Evolutionary conservation across 1,139 yeast species (phyloP), one percentile per base, ranked within the genome.

Genomic region (Lodderomyces orthopsilosis): DNA sequence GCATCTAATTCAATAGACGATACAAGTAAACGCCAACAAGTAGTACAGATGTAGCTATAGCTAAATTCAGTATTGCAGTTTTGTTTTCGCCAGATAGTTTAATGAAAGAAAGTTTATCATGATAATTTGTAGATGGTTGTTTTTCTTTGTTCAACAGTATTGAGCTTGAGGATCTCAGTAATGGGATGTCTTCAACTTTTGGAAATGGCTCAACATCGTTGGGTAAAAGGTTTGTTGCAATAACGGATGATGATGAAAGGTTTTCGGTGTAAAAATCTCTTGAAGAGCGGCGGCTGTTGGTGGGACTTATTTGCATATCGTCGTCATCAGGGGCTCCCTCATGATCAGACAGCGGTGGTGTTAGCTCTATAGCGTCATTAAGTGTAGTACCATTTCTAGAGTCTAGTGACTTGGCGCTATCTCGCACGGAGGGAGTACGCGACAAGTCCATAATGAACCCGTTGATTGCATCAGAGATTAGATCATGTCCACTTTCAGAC

Each of bases 321-420:
- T 40, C 40, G 6, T 40, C 41, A 27, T 41, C 42, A 13, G 42
- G 48, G n/a, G 8, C 12, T 13, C 40, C 45, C 30, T 56, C 59
- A 10, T 46, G 44, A 39, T 58, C 62, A 6, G 60, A 55, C 14
- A 54, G 48, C 2, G 63, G 62, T 2, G 63, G 62, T 0, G 63
- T 58, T 30, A 56, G 45, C 42, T 53, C 46, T 46, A 46, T 22
- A 24, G 41, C 37, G 15, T 46, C 49, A 17, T 42, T 33, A 4
- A 15, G 14, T 14, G 34, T 18, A 4, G 41, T 12, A 30, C 48
- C 39, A 14, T 15, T 34, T 22, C 30, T 24, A 24, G 38, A 30
- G 27, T 46, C 47, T 22, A 47, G 15, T 35, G 28, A 36, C 15
- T 46, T 47, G 35, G 40, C 12, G 22, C 41, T 43, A 42, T 42